phyloP scores from a whole-genome alignment of 1,139 yeast genomes.

The Debaryomyces subglobosus region DNA sequence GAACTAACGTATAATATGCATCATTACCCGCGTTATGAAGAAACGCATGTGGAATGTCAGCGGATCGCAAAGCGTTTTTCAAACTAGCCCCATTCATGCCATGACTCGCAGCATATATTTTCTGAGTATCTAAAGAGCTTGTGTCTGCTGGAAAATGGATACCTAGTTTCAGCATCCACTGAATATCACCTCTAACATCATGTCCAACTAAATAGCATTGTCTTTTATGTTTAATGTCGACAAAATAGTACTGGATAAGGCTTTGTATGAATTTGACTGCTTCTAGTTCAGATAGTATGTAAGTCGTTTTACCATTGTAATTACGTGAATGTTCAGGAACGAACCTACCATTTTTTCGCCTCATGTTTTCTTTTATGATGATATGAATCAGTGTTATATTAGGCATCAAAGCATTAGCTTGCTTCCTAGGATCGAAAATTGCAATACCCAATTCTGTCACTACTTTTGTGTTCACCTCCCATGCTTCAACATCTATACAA shows the following conservation, averaged over 20 bases:
- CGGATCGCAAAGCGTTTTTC: slow-evolving; percentile 50
- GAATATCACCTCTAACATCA: slow-evolving; percentile 62
- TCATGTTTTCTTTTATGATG: slow-evolving; percentile 52
- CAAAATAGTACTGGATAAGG: slow-evolving; percentile 47
- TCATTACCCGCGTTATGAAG: slow-evolving; percentile 88
- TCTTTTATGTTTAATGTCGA: slow-evolving; percentile 17
- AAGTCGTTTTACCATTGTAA: slow-evolving; percentile 59
- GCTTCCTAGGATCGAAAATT: slow-evolving; percentile 62
- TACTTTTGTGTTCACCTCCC: slow-evolving; percentile 47
- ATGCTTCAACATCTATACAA: slow-evolving; percentile 69
- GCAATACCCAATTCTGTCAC: slow-evolving; percentile 74
- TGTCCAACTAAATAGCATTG: slow-evolving; percentile 64
- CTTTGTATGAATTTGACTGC: slow-evolving; percentile 43
- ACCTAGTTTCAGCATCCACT: slow-evolving; percentile 53
- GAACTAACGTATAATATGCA: slow-evolving; percentile 65
- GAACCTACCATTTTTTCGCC: slow-evolving; percentile 55
- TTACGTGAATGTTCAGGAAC: slow-evolving; percentile 65
- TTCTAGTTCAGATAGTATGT: slow-evolving; percentile 39
- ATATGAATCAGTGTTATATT: slow-evolving; percentile 56
- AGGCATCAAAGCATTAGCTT: slow-evolving; percentile 42
- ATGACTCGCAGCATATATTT: slow-evolving; percentile 45
- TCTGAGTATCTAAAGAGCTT: slow-evolving; percentile 54
- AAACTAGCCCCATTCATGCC: slow-evolving; percentile 49
- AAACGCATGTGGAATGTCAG: slow-evolving; percentile 62
- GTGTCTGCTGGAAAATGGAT: slow-evolving; percentile 45